These are phyloP conservation scores for Aspergillus udagawae DNA, from an alignment of 2,329 filamentous ascomycete species.

Conservation along the genomic window DNA sequence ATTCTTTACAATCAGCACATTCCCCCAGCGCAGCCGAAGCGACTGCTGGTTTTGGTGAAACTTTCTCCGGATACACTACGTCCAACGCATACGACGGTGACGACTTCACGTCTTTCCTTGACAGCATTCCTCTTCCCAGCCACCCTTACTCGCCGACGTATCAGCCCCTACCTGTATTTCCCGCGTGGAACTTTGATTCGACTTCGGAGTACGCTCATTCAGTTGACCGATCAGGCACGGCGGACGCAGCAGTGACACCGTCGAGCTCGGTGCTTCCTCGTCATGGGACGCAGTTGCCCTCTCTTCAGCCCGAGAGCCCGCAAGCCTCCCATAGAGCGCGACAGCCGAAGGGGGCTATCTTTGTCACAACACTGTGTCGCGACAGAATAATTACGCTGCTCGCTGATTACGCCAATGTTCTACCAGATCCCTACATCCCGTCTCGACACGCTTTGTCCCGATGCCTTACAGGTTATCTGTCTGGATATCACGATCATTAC, in stretches of 20 bases:
- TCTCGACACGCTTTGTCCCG: conserved; percentile 32
- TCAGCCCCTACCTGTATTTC: conserved; percentile 31
- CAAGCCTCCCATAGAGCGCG: conserved; percentile 21
- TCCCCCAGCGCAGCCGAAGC: conserved; percentile 10
- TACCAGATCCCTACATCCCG: conserved; percentile 23
- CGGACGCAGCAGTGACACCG: conserved; percentile 17
- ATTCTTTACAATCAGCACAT: conserved; percentile 6
- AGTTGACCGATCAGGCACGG: conserved; percentile 11
- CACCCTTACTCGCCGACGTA: conserved; percentile 32
- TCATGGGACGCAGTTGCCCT: conserved; percentile 30
- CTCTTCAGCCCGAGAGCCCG: conserved; percentile 29
- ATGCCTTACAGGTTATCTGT: conserved; percentile 31
- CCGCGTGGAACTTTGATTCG: conserved; percentile 21
- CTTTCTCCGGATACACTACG: conserved; percentile 21
- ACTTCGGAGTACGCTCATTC: conserved; percentile 23
- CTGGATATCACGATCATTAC: conserved; percentile 31
- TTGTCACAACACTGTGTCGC: conserved; percentile 28
- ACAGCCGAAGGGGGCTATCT: conserved; percentile 25
- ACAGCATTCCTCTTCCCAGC: conserved; percentile 31
- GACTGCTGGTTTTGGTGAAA: conserved; percentile 18
- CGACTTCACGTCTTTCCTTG: conserved; percentile 33
- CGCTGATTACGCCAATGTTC: conserved; percentile 24
- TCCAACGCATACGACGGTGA: conserved; percentile 24
- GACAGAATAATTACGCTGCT: conserved; percentile 23
- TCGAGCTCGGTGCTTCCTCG: conserved; percentile 30